Evolutionary conservation across 352 stramenopile species (phyloP), one percentile per base, ranked within the genome.

Genomic region (Globisporangium viniferum): DNA sequence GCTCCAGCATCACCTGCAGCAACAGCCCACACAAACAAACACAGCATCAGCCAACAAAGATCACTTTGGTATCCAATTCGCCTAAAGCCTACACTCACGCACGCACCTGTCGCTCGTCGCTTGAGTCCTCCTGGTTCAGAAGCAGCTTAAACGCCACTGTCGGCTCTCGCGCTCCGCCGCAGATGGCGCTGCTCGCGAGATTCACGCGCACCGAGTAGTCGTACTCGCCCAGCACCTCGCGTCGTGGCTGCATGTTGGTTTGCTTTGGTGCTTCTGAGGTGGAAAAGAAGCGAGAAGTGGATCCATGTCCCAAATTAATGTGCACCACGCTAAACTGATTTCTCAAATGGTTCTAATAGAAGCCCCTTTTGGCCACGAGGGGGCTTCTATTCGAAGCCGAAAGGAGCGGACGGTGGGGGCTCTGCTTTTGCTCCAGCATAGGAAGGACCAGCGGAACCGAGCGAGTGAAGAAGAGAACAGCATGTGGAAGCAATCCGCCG

Each of bases 161-260:
- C 27, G 67, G 69, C 22, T 80, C 67, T 54, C 68, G 71, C n/a
- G 74, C 73, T 18, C 74, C 80, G n/a, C 57, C 51, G 36, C 81
- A 90, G 54, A 91, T 63, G n/a, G 77, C 64, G 64, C 73, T 92
- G 67, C 76, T 87, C 36, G 83, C 81, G 64, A 93, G 63, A 41
- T 73, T 81, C 59, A 86, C 77, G 60, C 85, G 83, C 75, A 91
- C 77, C 12, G 85, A 93, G 74, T 88, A 91, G 75, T 93, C 80
- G 54, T 91, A 92, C 64, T 92, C 85, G 48, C 46, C 59, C 56
- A 93, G 66, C 69, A 72, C 66, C 27, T 73, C 68, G 53, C 54
- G 55, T 48, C 54, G 55, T 4, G 64, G 56, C 41, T 71, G 66
- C 58, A 71, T 71, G 29, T 27, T 64, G 0, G n/a, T 22, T 29